Conservation (phyloP, 768 basidiomycete species). For the Auricularia heimuer region DNA sequence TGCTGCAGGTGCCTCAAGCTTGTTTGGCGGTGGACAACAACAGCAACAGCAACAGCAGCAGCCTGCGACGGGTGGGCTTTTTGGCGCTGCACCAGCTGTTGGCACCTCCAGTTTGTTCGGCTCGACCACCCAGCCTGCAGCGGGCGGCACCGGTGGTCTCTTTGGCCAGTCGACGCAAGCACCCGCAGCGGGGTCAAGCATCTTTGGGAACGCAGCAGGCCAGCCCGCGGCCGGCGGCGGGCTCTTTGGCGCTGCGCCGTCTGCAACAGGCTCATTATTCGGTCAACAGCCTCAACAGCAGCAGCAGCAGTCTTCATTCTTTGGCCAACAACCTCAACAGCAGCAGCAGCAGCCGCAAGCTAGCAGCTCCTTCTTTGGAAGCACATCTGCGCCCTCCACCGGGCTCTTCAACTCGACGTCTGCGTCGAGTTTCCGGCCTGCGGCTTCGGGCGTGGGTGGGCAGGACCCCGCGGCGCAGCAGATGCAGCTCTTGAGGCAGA, state of each 20-base stretch:
- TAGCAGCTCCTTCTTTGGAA: slow-evolving; percentile 17
- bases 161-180: slow-evolving; percentile 8
- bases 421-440: slow-evolving; percentile 12
- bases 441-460: slow-evolving; percentile 23
- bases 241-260: background rate
- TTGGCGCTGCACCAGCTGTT: slow-evolving; percentile 11
- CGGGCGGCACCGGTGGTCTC: slow-evolving; percentile 8
- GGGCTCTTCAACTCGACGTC: slow-evolving; percentile 9
- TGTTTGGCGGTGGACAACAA: too few relatives aligned
- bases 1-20: too few relatives aligned
- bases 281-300: slow-evolving; percentile 16
- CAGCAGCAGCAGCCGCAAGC: slow-evolving; percentile 19
- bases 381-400: slow-evolving; percentile 6
- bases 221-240: background rate
- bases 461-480: slow-evolving; percentile 16
- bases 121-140: background rate
- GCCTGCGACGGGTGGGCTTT: slow-evolving; percentile 12
- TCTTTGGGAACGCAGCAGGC: background rate
- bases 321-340: slow-evolving; percentile 9
- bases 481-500: slow-evolving; percentile 40
- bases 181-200: slow-evolving; percentile 11
- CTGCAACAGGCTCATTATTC: slow-evolving; percentile 17
- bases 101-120: slow-evolving; percentile 8
- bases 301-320: slow-evolving; percentile 15
- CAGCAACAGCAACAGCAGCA: background rate